phyloP scores from a whole-genome alignment of 805 yeast species.

The Suhomyces xylopsoci region DNA sequence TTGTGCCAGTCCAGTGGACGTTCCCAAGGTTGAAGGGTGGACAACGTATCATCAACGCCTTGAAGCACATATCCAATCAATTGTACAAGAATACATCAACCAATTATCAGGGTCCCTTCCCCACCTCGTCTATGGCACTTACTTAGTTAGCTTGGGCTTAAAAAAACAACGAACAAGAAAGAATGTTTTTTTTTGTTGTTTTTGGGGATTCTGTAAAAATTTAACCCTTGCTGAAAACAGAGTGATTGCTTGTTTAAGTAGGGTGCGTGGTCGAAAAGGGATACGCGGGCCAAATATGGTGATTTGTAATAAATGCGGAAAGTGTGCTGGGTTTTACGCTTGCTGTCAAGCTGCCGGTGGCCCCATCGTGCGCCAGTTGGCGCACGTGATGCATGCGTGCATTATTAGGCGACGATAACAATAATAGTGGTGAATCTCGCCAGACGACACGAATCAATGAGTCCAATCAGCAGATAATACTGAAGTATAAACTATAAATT shows the following conservation, averaged over 20 bases:
- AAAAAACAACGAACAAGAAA: slow-evolving; percentile 4
- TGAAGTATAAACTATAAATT: no score
- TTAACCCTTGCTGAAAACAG: slow-evolving; percentile 7
- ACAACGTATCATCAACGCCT: not conserved
- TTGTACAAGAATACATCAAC: not conserved
- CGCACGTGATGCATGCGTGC: slow-evolving; percentile 1
- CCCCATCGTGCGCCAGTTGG: not conserved
- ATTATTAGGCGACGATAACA: not conserved
- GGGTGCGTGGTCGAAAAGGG: slow-evolving; percentile 5
- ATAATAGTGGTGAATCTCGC: not conserved
- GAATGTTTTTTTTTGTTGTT: slow-evolving; percentile 6
- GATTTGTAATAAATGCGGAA: slow-evolving; percentile 9
- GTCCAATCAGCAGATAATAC: not conserved
- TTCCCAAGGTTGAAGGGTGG: not conserved
- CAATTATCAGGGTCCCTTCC: not conserved
- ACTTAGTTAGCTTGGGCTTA: slow-evolving; percentile 4
- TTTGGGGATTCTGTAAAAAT: slow-evolving; percentile 5
- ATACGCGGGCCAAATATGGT: slow-evolving; percentile 8
- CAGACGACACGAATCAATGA: not conserved
- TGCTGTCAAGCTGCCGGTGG: not conserved
- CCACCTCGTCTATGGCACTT: slow-evolving; percentile 1
- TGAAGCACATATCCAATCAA: not conserved
- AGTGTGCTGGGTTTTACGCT: slow-evolving; percentile 4
- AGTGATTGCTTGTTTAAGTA: slow-evolving; percentile 7
- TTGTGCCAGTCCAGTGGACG: not conserved